Evolutionary conservation across 1,139 yeast genomes (phyloP).

Genomic region (Taphrina communis): DNA sequence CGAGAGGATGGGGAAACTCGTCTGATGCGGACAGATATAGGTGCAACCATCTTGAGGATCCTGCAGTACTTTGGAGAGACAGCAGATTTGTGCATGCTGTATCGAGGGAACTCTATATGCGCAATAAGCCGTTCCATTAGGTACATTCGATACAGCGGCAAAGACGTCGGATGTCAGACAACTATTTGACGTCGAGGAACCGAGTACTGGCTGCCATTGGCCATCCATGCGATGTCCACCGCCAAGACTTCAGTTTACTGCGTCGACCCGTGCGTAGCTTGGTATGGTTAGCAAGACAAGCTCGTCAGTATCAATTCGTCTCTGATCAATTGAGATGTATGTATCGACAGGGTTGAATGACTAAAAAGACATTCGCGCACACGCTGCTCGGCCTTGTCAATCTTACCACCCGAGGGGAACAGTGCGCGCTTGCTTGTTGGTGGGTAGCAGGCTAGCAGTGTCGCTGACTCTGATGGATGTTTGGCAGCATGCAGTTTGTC

Average conservation of each 20-base stretch:
- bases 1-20: neutral
- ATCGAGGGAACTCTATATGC: constrained; percentile 19
- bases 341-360: too few species aligned
- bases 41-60: constrained; percentile 27
- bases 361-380: too few species aligned
- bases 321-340: too few species aligned
- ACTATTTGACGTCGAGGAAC: neutral
- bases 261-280: neutral
- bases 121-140: constrained; percentile 5
- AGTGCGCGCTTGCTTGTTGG: too few species aligned
- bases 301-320: too few species aligned
- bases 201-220: constrained; percentile 7
- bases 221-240: neutral
- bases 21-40: constrained; percentile 6
- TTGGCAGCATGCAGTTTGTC: too few species aligned
- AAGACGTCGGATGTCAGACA: constrained; percentile 4
- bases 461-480: too few species aligned
- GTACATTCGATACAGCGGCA: neutral
- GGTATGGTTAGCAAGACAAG: too few species aligned
- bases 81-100: constrained; percentile 21
- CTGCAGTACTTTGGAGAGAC: neutral
- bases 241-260: neutral
- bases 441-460: too few species aligned
- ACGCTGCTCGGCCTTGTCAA: too few species aligned
- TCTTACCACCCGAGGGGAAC: too few species aligned